phyloP scores from a whole-genome alignment of 306 rosid species.

The Sesbania bispinosa region DNA sequence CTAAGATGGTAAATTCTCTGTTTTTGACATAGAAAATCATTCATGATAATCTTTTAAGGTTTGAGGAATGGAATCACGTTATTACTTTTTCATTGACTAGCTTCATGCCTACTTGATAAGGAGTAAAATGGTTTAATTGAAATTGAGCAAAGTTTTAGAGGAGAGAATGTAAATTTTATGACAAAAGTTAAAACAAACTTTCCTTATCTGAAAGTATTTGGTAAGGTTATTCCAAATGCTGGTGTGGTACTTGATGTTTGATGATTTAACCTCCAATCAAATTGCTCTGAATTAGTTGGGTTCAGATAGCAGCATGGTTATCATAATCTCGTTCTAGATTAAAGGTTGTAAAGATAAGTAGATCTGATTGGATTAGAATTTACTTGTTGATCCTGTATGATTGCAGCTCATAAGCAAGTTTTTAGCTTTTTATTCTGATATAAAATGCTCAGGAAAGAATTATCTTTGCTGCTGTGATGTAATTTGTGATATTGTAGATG shows the following conservation, averaged over 20 bases:
- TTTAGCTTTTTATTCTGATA: background rate
- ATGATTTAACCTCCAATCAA: background rate
- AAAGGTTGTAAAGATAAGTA: too few relatives aligned
- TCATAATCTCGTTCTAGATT: background rate
- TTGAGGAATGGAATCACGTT: background rate
- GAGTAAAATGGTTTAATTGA: background rate
- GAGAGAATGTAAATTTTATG: background rate
- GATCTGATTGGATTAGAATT: too few relatives aligned
- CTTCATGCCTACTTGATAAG: background rate
- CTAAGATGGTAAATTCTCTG: background rate
- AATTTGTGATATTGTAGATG: background rate
- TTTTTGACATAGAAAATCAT: background rate
- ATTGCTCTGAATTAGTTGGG: background rate
- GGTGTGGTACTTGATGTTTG: background rate
- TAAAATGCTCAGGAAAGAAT: background rate
- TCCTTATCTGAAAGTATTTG: background rate
- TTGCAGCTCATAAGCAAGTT: background rate
- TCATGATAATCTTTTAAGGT: background rate
- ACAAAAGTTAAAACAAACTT: background rate
- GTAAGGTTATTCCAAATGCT: background rate
- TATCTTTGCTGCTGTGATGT: background rate
- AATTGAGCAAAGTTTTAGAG: background rate
- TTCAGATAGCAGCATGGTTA: background rate
- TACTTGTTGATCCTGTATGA: background rate
- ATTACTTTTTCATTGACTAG: background rate